Evolutionary conservation across 257 asterid genomes (phyloP), one percentile per base, ranked within the genome.

Genomic region (Ajuga chamaepitys): DNA sequence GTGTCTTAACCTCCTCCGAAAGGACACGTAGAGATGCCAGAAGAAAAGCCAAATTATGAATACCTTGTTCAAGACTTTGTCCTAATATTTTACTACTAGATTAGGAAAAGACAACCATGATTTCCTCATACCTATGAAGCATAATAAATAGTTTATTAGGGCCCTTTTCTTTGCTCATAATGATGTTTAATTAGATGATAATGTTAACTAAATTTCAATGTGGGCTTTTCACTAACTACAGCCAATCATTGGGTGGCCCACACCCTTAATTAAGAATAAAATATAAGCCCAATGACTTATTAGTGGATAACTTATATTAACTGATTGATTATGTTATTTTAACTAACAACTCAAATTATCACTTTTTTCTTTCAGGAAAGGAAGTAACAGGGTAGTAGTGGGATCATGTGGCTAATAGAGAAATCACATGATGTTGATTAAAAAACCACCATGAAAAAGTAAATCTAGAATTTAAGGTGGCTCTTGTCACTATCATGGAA

Each of bases 81-180:
- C 65, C 59, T 68, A 78, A 66, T 80, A 60, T 37, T 61, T 80
- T 74, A 71, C 47, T 66, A 60, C 53, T 59, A 55, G 71, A 78
- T 78, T 70, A 68, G 47, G 48, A 78, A 82, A 83, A 66, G 83
- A 78, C 87, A 80, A 58, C 83, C 86, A 83, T 74, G 77, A 76
- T 78, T 78, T 85, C 77, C 79, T 71, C 83, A 77, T 70, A 66
- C 83, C 80, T 75, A 34, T 58, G 75, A 66, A 62, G 62, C 70
- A 42, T 70, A 17, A 46, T 10, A 75, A 5, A 25, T 73, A 62
- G 62, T 59, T 46, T 32, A 32, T 69, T 58, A 16, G 34, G 13
- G 60, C 61, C 64, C 41, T 72, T 75, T 74, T 41, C 51, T 54
- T 24, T 51, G 32, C 65, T 72, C 74, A 81, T 79, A 46, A 83